A percentile compares a stretch with the other conserved stretches of the same genome.
These are phyloP conservation scores for Acorus calamus DNA, from an alignment of 106 monocot species.

Conservation along the genomic window DNA sequence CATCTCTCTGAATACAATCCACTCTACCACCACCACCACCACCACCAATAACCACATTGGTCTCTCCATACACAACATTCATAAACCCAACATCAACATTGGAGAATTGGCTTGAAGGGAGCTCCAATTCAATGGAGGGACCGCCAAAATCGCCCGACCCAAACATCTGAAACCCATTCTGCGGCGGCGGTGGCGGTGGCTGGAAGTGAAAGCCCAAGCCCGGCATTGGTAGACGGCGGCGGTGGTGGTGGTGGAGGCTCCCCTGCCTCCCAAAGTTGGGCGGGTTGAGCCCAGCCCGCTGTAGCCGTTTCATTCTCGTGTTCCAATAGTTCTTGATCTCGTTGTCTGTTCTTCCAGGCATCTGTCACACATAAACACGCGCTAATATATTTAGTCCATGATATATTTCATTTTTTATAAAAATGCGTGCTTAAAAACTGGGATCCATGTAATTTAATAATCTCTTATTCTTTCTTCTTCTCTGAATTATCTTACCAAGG, in stretches of 20 bases:
- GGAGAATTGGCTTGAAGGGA: slow-evolving; percentile 73
- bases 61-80: too few species aligned
- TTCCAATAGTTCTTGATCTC: slow-evolving; percentile 87
- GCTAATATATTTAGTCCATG: background rate
- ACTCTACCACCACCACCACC: too few species aligned
- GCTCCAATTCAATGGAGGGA: slow-evolving; percentile 33
- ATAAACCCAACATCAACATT: too few species aligned
- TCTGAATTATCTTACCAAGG: slow-evolving; percentile 18
- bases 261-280: slow-evolving; percentile 15
- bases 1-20: too few species aligned
- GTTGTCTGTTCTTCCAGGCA: slow-evolving; percentile 71
- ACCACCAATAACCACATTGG: too few species aligned
- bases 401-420: background rate
- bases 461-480: background rate
- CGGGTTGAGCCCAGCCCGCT: slow-evolving; percentile 44
- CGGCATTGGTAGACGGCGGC: background rate
- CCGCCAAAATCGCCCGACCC: background rate
- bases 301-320: slow-evolving; percentile 44
- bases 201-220: background rate
- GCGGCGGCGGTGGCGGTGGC: background rate
- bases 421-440: background rate
- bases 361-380: slow-evolving; percentile 7
- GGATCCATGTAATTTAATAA: background rate
- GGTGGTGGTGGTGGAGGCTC: slow-evolving; percentile 3
- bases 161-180: background rate